These are phyloP conservation scores for Bombardia bombarda DNA, from an alignment of 495 filamentous ascomycete species.

Conservation along the genomic window DNA sequence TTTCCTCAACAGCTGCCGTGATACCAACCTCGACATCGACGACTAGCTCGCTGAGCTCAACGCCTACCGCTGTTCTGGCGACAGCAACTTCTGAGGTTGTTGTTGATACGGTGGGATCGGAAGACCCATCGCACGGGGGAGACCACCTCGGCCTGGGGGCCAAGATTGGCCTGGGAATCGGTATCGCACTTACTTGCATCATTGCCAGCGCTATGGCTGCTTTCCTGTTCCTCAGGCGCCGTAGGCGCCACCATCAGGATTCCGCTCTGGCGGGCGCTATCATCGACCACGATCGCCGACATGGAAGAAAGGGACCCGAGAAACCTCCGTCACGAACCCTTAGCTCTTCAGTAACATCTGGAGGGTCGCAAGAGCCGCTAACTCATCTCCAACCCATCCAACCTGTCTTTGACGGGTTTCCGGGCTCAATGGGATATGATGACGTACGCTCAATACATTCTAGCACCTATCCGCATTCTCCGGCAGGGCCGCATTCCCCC, in stretches of 20 bases:
- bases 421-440: conserved; percentile 27
- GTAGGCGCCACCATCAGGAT: conserved; percentile 11
- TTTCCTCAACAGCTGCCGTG: too few species aligned
- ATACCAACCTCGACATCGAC: conserved; percentile 1
- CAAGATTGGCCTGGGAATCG: conserved; percentile 18
- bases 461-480: conserved; percentile 15
- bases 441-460: conserved; percentile 20
- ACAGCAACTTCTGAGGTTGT: conserved; percentile 4
- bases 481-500: conserved; percentile 15
- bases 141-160: conserved; percentile 18
- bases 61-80: neutral
- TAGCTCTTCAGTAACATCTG: conserved; percentile 14
- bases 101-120: conserved; percentile 5
- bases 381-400: conserved; percentile 22
- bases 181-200: conserved; percentile 13
- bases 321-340: conserved; percentile 7
- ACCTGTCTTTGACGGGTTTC: conserved; percentile 24
- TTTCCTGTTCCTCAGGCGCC: conserved; percentile 21
- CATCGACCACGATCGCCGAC: conserved; percentile 12
- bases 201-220: conserved; percentile 20
- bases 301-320: conserved; percentile 14
- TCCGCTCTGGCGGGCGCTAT: conserved; percentile 10
- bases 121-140: conserved; percentile 2
- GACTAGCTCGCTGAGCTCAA: neutral
- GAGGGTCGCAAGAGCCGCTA: conserved; percentile 18